Conservation (phyloP, 768 basidiomycete genomes). For the Phlebiopsis flavidoalba region DNA sequence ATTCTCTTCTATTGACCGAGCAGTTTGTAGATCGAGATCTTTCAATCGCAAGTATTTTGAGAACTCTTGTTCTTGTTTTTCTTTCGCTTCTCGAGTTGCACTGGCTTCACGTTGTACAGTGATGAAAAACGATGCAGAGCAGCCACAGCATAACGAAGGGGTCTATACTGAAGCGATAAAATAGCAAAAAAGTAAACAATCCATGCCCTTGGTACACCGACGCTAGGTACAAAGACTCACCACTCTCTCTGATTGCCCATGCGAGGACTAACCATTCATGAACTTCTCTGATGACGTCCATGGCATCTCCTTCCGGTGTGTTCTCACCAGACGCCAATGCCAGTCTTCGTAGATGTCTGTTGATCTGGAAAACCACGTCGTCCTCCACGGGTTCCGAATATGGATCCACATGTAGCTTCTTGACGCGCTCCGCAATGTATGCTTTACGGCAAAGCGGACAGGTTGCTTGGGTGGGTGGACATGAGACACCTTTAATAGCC, state of each 20-base stretch:
- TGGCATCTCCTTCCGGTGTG: conserved; percentile 27
- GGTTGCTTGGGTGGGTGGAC: conserved; percentile 40
- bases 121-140: conserved; percentile 36
- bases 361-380: conserved; percentile 12
- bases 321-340: conserved; percentile 30
- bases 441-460: conserved; percentile 67
- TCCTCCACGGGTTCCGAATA: conserved; percentile 9
- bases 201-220: conserved; percentile 1
- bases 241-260: conserved; percentile 33
- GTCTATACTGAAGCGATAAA: conserved; percentile 24
- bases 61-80: conserved; percentile 11
- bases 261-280: conserved; percentile 46
- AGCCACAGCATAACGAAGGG: conserved; percentile 28
- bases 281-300: conserved; percentile 40
- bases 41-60: conserved; percentile 13
- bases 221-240: conserved; percentile 20
- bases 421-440: conserved; percentile 51
- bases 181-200: conserved; percentile 17
- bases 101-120: conserved; percentile 23
- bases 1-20: conserved; percentile 15
- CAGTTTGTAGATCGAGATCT: conserved; percentile 14
- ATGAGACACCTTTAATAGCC: conserved; percentile 44
- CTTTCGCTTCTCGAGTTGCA: conserved; percentile 6
- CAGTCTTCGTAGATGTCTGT: conserved; percentile 29
- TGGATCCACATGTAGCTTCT: conserved; percentile 61